These are phyloP conservation scores for Alternaria gansuensis DNA, from an alignment of 2,329 filamentous ascomycete genomes.

Conservation along the genomic window DNA sequence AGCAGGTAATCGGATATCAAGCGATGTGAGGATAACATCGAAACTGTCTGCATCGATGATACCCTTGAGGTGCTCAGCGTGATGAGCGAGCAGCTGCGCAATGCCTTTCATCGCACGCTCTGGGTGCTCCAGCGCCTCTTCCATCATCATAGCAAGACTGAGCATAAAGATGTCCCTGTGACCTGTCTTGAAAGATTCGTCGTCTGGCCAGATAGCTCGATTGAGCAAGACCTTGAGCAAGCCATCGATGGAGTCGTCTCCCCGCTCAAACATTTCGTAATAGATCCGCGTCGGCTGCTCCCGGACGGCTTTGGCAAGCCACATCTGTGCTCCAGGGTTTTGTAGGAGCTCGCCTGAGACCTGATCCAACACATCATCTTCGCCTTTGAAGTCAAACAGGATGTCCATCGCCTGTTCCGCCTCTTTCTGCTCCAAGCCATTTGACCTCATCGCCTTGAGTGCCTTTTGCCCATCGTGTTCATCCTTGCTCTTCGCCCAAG, in stretches of 20 bases:
- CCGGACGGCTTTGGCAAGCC: slow-evolving; percentile 51
- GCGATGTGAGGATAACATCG: slow-evolving; percentile 83
- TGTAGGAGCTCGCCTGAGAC: slow-evolving; percentile 52
- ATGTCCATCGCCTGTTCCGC: slow-evolving; percentile 54
- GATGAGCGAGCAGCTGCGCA: slow-evolving; percentile 65
- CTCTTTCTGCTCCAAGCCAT: slow-evolving; percentile 50
- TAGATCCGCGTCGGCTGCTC: slow-evolving; percentile 56
- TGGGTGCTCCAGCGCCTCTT: slow-evolving; percentile 79
- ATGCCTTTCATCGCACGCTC: slow-evolving; percentile 69
- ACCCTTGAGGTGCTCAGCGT: slow-evolving; percentile 63
- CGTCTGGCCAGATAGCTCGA: slow-evolving; percentile 53
- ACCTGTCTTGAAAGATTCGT: slow-evolving; percentile 56
- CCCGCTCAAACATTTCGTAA: slow-evolving; percentile 56
- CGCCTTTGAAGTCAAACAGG: slow-evolving; percentile 54
- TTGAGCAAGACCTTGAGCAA: slow-evolving; percentile 56
- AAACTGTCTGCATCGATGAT: slow-evolving; percentile 78
- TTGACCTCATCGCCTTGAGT: slow-evolving; percentile 38
- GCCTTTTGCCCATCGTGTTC: slow-evolving; percentile 55
- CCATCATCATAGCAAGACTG: slow-evolving; percentile 87
- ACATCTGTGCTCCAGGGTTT: slow-evolving; percentile 50
- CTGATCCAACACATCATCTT: slow-evolving; percentile 55
- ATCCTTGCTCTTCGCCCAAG: slow-evolving; percentile 48
- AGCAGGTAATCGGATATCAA: slow-evolving; percentile 82
- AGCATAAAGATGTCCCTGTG: slow-evolving; percentile 73
- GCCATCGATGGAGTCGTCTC: slow-evolving; percentile 58